Percentiles rank a stretch among this genome's conserved stretches.
These are phyloP conservation scores for Leccinum imitatum DNA, from an alignment of 768 basidiomycete species.

Conservation along the genomic window DNA sequence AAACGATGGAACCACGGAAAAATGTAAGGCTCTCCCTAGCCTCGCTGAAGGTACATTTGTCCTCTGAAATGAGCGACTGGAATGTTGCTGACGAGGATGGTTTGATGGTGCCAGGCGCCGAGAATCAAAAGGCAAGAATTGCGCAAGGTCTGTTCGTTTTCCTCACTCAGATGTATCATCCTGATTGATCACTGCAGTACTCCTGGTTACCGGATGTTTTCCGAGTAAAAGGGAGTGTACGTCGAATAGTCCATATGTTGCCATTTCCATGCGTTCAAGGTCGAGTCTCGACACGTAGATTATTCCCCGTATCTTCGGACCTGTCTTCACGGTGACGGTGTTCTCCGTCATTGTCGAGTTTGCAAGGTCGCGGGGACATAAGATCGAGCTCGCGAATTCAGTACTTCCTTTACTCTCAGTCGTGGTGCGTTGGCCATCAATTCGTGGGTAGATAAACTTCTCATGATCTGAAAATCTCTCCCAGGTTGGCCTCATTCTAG, in stretches of 20 bases:
- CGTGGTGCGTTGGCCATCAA: conserved; percentile 57
- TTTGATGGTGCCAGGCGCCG: conserved; percentile 32
- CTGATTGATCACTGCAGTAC: conserved; percentile 45
- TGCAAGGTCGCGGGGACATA: conserved; percentile 54
- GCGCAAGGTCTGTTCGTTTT: conserved; percentile 43
- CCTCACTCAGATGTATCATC: neutral
- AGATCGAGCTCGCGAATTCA: conserved; percentile 71
- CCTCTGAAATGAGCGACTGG: neutral
- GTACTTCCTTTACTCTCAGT: conserved; percentile 88
- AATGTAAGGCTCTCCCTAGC: conserved; percentile 16
- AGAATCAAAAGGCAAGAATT: conserved; percentile 51
- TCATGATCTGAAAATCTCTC: conserved; percentile 1
- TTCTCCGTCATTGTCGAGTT: conserved; percentile 66
- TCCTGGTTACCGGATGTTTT: conserved; percentile 91
- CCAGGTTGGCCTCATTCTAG: conserved; percentile 85
- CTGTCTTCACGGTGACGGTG: conserved; percentile 79
- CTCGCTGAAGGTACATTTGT: conserved; percentile 27
- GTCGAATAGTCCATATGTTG: conserved; percentile 26
- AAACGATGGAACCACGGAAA: conserved; percentile 26
- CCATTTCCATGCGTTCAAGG: conserved; percentile 8
- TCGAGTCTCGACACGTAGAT: conserved; percentile 44
- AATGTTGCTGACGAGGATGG: neutral
- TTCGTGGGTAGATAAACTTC: neutral
- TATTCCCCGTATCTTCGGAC: conserved; percentile 69
- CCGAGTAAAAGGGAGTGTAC: conserved; percentile 77